These are phyloP conservation scores for Geranium incanum DNA, from an alignment of 441 rosid species.

Conservation along the genomic window DNA sequence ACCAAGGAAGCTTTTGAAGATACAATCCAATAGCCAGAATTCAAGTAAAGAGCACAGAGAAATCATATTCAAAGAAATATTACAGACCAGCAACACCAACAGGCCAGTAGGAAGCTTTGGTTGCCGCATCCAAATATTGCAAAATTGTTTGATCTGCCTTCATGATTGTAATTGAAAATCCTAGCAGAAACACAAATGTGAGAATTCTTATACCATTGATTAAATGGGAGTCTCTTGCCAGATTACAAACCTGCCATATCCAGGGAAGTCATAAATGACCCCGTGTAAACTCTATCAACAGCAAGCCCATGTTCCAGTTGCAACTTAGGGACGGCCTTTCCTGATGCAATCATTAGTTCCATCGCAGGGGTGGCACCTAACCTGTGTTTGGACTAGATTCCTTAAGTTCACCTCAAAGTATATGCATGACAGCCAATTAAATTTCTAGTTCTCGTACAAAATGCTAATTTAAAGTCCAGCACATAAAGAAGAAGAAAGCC, in stretches of 20 bases:
- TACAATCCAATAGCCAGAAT: conserved; percentile 3
- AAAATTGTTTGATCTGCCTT: conserved; percentile 63
- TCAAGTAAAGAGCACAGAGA: conserved; percentile 13
- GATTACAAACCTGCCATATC: conserved; percentile 85
- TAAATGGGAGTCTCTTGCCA: conserved; percentile 14
- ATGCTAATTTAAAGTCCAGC: neutral
- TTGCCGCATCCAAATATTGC: conserved; percentile 73
- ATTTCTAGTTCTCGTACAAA: neutral
- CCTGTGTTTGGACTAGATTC: conserved; percentile 16
- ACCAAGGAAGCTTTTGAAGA: neutral
- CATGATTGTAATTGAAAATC: conserved; percentile 91
- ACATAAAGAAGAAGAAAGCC: neutral
- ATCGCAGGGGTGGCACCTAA: conserved; percentile 84
- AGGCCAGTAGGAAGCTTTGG: conserved; percentile 92
- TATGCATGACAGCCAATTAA: neutral
- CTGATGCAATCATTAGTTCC: conserved; percentile 93
- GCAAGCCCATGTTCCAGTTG: conserved; percentile 94
- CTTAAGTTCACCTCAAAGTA: neutral
- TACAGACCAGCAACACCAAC: conserved; percentile 76
- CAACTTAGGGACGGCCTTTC: conserved; percentile 81
- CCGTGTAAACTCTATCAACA: conserved; percentile 93
- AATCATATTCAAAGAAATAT: conserved; percentile 18
- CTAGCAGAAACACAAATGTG: conserved; percentile 32
- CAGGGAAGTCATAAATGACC: conserved; percentile 93
- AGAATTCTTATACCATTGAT: conserved; percentile 17